Evolutionary conservation across 2,329 filamentous ascomycete species (phyloP).

Genomic region (Hansfordia pulvinata): DNA sequence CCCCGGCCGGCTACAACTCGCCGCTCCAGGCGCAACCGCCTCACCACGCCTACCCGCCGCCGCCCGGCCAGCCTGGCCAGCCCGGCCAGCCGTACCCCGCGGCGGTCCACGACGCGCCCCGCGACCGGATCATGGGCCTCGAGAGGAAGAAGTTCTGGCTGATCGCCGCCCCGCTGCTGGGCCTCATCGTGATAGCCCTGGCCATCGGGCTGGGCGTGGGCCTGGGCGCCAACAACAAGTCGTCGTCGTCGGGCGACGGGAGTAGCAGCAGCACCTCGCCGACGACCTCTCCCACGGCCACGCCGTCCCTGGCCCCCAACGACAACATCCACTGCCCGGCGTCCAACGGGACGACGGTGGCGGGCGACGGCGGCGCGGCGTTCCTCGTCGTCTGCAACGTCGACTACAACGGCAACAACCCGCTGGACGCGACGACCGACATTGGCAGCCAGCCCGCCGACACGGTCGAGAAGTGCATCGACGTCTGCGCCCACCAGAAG

Average conservation of each 20-base stretch:
- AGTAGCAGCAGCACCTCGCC: neutral
- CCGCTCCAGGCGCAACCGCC: too few species aligned
- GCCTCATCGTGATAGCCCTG: slow-evolving; percentile 10
- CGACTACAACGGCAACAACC: slow-evolving; percentile 16
- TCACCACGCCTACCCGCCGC: too few species aligned
- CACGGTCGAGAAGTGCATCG: slow-evolving; percentile 18
- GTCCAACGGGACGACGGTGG: slow-evolving; percentile 4
- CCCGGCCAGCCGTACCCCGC: too few species aligned
- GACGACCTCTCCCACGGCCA: slow-evolving; percentile 4
- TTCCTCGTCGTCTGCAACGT: slow-evolving; percentile 20
- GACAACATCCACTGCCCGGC: slow-evolving; percentile 20
- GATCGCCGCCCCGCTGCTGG: slow-evolving; percentile 10
- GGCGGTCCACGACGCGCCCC: too few species aligned
- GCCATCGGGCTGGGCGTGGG: slow-evolving; percentile 13
- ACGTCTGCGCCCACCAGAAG: slow-evolving; percentile 13
- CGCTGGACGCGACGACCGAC: slow-evolving; percentile 13
- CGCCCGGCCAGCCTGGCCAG: too few species aligned
- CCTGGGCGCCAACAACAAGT: slow-evolving; percentile 3
- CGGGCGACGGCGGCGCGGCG: slow-evolving; percentile 5
- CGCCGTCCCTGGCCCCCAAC: slow-evolving; percentile 18
- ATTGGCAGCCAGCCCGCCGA: slow-evolving; percentile 10
- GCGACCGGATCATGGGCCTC: slow-evolving; percentile 11
- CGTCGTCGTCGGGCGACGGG: neutral
- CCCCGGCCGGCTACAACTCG: too few species aligned
- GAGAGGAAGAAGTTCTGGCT: slow-evolving; percentile 11